phyloP scores from a whole-genome alignment of 768 basidiomycete genomes.

The Amanita muscaria region DNA sequence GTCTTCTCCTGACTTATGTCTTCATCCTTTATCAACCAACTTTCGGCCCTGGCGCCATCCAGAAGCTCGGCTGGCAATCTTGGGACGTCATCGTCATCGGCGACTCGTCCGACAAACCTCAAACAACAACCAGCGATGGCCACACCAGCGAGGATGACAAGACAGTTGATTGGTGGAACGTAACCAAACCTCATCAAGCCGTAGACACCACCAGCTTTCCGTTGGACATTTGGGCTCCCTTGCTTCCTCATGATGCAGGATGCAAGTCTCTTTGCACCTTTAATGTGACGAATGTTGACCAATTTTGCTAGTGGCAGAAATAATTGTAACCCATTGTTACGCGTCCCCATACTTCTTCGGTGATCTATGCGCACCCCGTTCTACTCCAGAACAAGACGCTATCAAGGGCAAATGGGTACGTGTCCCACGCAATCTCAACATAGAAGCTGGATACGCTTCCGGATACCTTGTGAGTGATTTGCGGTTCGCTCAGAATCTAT shows the following conservation, averaged over 20 bases:
- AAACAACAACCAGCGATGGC: constrained; percentile 11
- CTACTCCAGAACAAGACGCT: constrained; percentile 65
- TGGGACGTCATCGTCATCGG: constrained; percentile 58
- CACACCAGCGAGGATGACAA: constrained; percentile 8
- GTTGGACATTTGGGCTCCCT: constrained; percentile 70
- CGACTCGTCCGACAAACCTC: constrained; percentile 8
- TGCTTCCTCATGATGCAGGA: constrained; percentile 70
- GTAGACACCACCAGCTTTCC: constrained; percentile 65
- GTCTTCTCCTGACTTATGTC: constrained; percentile 62
- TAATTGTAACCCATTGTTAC: constrained; percentile 60
- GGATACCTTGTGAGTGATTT: constrained; percentile 44
- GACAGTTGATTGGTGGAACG: constrained; percentile 60
- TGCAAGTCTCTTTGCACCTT: constrained; percentile 34
- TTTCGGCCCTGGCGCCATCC: constrained; percentile 57
- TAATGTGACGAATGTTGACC: not conserved
- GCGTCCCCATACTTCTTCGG: constrained; percentile 48
- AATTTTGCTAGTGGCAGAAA: constrained; percentile 66
- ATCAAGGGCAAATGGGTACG: constrained; percentile 85
- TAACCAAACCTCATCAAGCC: constrained; percentile 29
- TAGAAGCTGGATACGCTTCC: constrained; percentile 43
- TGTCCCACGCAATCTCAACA: constrained; percentile 74
- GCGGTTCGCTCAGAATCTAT: not conserved
- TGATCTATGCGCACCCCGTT: constrained; percentile 58
- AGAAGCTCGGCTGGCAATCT: constrained; percentile 82
- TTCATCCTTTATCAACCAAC: constrained; percentile 79